Percentiles rank a stretch among this genome's conserved stretches.
phyloP scores from a whole-genome alignment of 805 yeast species.

The Candida ascalaphidarum region DNA sequence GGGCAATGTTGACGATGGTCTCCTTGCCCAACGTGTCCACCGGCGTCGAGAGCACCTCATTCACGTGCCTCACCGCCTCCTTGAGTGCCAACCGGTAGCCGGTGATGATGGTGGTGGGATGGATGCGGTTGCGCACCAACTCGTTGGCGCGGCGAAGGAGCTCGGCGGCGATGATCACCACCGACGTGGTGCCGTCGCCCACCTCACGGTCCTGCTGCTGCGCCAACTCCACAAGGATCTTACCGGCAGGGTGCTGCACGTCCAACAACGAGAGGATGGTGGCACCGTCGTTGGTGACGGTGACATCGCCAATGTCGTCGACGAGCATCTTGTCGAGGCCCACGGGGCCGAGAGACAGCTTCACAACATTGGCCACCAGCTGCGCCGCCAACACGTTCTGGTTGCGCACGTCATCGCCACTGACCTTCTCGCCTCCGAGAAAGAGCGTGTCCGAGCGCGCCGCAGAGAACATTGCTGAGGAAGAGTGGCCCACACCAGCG shows the following conservation, averaged over 20 bases:
- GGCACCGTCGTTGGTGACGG: constrained; percentile 98
- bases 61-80: constrained; percentile 83
- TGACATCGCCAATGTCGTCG: constrained; percentile 98
- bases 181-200: constrained; percentile 97
- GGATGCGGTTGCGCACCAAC: constrained; percentile 85
- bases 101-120: constrained; percentile 95
- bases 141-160: constrained; percentile 88
- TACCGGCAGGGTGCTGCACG: constrained; percentile 98
- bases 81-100: constrained; percentile 91
- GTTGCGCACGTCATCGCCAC: constrained; percentile 94
- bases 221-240: constrained; percentile 91
- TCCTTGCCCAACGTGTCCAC: constrained; percentile 79
- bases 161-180: constrained; percentile 93
- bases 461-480: constrained; percentile 49
- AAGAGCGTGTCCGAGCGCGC: constrained; percentile 90
- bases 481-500: no score
- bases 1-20: constrained; percentile 82
- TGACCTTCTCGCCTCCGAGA: constrained; percentile 90
- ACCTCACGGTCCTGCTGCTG: constrained; percentile 99
- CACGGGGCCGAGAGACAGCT: constrained; percentile 94
- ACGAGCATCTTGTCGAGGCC: constrained; percentile 98
- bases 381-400: constrained; percentile 94
- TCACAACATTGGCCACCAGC: constrained; percentile 76
- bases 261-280: constrained; percentile 85
- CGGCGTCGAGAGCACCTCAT: constrained; percentile 65